A percentile compares a stretch with the other conserved stretches of the same genome.
phyloP scores from a whole-genome alignment of 2,329 filamentous ascomycete species.

The Cryphonectria naterciae region DNA sequence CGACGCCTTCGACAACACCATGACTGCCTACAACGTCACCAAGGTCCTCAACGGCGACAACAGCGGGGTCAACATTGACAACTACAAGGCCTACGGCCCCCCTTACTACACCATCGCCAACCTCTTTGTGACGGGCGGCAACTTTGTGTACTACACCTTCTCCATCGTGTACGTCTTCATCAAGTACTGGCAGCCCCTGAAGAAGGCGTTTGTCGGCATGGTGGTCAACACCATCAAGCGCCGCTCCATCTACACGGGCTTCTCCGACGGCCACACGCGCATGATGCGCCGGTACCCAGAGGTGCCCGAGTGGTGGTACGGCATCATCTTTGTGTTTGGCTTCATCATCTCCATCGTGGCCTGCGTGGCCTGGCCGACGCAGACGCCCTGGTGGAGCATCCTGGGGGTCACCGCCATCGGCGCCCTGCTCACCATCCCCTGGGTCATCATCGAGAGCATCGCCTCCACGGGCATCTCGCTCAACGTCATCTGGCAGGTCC shows the following conservation, averaged over 20 bases:
- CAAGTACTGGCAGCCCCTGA: constrained; percentile 44
- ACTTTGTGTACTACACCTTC: constrained; percentile 41
- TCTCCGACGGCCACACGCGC: constrained; percentile 47
- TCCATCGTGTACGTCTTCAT: constrained; percentile 48
- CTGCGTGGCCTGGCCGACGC: constrained; percentile 45
- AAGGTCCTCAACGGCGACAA: constrained; percentile 23
- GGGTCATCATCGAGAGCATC: constrained; percentile 52
- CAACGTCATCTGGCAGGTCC: constrained; percentile 56
- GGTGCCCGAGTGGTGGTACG: constrained; percentile 54
- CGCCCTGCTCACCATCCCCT: constrained; percentile 49
- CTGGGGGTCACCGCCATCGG: constrained; percentile 53
- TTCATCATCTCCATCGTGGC: constrained; percentile 42
- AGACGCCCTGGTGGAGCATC: constrained; percentile 55
- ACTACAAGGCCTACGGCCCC: constrained; percentile 35
- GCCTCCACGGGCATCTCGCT: constrained; percentile 43
- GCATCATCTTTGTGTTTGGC: constrained; percentile 35
- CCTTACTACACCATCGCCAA: constrained; percentile 33
- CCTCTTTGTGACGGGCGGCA: constrained; percentile 24
- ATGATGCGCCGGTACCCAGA: constrained; percentile 53
- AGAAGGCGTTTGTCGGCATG: constrained; percentile 40
- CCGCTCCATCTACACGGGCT: constrained; percentile 25
- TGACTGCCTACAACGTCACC: constrained; percentile 43
- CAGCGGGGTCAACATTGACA: constrained; percentile 32
- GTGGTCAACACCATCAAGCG: constrained; percentile 38
- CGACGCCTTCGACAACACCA: constrained; percentile 45